Evolutionary conservation across 768 basidiomycete genomes (phyloP), one percentile per base, ranked within the genome.

Genomic region (Pleurotus pulmonarius): DNA sequence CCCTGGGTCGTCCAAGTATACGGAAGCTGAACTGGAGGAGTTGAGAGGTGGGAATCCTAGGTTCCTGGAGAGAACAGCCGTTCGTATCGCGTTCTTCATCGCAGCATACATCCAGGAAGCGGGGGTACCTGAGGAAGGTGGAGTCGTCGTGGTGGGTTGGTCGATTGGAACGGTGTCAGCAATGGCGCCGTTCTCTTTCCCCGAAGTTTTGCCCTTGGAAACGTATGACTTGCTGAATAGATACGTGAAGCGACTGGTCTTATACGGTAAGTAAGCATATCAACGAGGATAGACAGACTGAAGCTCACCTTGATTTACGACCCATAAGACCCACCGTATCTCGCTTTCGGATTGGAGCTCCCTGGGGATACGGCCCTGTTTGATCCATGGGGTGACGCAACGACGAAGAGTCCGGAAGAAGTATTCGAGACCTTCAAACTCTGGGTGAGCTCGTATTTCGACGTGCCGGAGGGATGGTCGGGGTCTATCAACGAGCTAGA

Each of bases 321-420:
- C 20, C 2, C n/a, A 1, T 22, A 6, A 75, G 73, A 76, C 57
- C 69, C 74, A 11, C 69, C 73, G 0, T 56, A 58, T 43, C 34
- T 62, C 5, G 61, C 70, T 0, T 65, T 72, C 39, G 75, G 72
- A 0, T 65, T 61, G 24, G 57, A 63, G 8, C 56, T 62, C 2
- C 69, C 69, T n/a, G 48, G 38, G 3, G 55, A 61, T 15, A 46
- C 51, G n/a, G 22, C 11, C 12, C 5, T 41, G 26, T 65, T 67
- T 26, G 53, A 65, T 39, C 67, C 66, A 7, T 69, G 58, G 43
- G 47, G 56, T 3, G 64, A 68, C 49, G 60, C 62, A 3, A 64
- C 62, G 9, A 59, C 26, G 25, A 59, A 65, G 13, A 65, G 67
- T 7, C 25, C 41, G 4, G 56, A 55, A 43, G 61, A 57, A n/a